Conservation (phyloP, 1,139 yeast species). For the Yamadazyma mexicana region DNA sequence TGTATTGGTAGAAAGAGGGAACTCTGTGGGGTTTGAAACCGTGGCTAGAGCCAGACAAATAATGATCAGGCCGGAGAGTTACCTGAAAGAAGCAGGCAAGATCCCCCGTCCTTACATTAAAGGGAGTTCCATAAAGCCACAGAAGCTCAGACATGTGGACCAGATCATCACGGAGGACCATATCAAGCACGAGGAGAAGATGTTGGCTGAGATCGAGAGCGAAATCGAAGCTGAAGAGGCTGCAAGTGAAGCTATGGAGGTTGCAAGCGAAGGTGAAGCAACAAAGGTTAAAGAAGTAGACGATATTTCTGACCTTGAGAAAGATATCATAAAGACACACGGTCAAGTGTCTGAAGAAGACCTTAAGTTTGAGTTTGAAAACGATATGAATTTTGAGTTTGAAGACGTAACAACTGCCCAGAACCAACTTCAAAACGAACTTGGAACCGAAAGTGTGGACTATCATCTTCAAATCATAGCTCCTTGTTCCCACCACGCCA, state of each 20-base stretch:
- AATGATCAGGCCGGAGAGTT: slow-evolving; percentile 79
- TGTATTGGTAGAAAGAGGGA: slow-evolving; percentile 83
- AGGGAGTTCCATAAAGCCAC: slow-evolving; percentile 49
- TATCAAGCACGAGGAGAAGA: slow-evolving; percentile 30
- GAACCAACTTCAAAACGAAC: slow-evolving; percentile 9
- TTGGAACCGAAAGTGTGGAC: slow-evolving; percentile 31
- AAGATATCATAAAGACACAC: slow-evolving; percentile 29
- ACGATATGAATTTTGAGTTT: slow-evolving; percentile 40
- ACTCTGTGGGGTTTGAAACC: slow-evolving; percentile 83
- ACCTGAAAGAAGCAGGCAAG: slow-evolving; percentile 55
- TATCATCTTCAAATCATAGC: slow-evolving; percentile 70
- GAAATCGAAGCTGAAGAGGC: slow-evolving; percentile 14
- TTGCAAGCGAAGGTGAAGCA: background rate
- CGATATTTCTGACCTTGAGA: slow-evolving; percentile 15
- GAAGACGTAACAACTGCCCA: slow-evolving; percentile 20
- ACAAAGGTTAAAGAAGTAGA: background rate
- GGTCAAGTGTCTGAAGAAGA: slow-evolving; percentile 47
- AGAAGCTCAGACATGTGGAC: slow-evolving; percentile 35
- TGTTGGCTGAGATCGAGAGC: slow-evolving; percentile 27
- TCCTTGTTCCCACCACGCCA: slow-evolving; percentile 88
- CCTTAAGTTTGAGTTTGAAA: slow-evolving; percentile 50
- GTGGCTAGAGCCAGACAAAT: slow-evolving; percentile 89
- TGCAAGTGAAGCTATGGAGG: slow-evolving; percentile 4
- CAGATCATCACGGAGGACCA: slow-evolving; percentile 37
- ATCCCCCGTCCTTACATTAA: slow-evolving; percentile 70